A percentile compares a stretch with the other conserved stretches of the same genome.
Conservation (phyloP, 176 grass and related monocot genomes). For the Microstegium vimineum region DNA sequence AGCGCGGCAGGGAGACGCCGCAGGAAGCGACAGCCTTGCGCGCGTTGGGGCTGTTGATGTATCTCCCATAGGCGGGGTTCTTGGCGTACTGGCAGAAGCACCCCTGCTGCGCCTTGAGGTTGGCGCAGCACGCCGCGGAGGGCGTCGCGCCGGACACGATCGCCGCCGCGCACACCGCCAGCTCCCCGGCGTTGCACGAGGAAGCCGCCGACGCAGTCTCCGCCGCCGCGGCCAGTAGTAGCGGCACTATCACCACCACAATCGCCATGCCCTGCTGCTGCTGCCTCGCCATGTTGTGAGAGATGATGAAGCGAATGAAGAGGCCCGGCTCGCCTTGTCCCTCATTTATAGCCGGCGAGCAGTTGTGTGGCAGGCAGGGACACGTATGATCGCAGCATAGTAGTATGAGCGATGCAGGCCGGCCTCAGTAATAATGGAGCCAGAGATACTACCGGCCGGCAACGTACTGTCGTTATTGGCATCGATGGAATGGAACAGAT, state of each 20-base stretch:
- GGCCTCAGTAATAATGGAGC: no score
- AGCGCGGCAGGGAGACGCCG: neutral
- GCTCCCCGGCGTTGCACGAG: constrained; percentile 21
- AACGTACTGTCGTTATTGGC: no score
- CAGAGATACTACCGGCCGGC: no score
- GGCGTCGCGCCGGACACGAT: neutral
- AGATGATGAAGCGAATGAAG: neutral
- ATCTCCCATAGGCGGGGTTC: neutral
- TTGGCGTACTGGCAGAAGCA: constrained; percentile 45
- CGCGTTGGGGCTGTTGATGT: constrained; percentile 33
- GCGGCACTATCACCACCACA: neutral
- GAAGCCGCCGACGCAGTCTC: neutral
- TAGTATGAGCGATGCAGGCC: no score
- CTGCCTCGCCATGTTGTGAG: neutral
- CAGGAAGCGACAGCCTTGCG: neutral
- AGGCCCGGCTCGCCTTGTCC: neutral
- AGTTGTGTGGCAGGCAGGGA: no score
- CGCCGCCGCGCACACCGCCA: constrained; percentile 19
- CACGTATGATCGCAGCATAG: no score
- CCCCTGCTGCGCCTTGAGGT: neutral
- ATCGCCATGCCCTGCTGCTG: neutral
- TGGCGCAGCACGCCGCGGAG: constrained; percentile 15
- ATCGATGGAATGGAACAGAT: no score
- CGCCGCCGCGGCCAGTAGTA: neutral
- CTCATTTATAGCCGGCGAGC: constrained; percentile 10